These are phyloP conservation scores for Aspergillus fumigatiaffinis DNA, from an alignment of 2,329 filamentous ascomycete genomes.

Conservation along the genomic window DNA sequence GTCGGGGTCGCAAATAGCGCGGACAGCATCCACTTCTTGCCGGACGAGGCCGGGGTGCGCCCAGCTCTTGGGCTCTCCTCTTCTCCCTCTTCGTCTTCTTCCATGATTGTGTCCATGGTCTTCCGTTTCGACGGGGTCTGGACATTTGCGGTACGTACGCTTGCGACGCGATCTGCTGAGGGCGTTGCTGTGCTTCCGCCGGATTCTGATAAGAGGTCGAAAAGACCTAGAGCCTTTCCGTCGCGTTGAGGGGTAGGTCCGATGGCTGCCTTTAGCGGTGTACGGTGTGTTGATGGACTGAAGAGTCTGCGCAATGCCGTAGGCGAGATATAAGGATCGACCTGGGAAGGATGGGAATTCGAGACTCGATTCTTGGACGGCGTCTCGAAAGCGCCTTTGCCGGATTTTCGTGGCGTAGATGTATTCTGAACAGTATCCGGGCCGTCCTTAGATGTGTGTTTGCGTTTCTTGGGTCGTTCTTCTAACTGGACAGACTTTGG, in stretches of 20 bases:
- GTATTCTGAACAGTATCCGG: conserved; percentile 12
- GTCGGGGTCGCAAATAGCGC: conserved; percentile 46
- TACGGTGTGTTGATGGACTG: conserved; percentile 32
- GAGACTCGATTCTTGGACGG: conserved; percentile 25
- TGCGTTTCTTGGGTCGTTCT: conserved; percentile 29
- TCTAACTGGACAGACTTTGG: conserved; percentile 13
- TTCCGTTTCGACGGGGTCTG: conserved; percentile 38
- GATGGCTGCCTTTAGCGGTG: conserved; percentile 38
- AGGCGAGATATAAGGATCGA: conserved; percentile 46
- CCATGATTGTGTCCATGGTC: conserved; percentile 25
- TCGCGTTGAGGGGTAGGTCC: conserved; percentile 49
- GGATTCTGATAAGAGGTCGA: conserved; percentile 44
- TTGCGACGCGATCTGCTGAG: conserved; percentile 24
- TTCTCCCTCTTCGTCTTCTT: conserved; percentile 24
- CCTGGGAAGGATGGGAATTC: conserved; percentile 34
- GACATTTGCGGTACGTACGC: conserved; percentile 23
- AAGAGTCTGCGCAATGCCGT: conserved; percentile 35
- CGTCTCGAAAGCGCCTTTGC: conserved; percentile 28
- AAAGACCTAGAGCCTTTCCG: conserved; percentile 46
- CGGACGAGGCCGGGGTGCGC: conserved; percentile 42
- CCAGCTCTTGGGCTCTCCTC: conserved; percentile 21
- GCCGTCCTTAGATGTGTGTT: conserved; percentile 27
- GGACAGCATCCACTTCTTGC: conserved; percentile 43
- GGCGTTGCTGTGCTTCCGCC: conserved; percentile 35
- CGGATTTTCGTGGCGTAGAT: conserved; percentile 35